Base-by-base conservation (phyloP, 2,329 filamentous ascomycete species). In the Aspergillus brunneoviolaceus region DNA sequence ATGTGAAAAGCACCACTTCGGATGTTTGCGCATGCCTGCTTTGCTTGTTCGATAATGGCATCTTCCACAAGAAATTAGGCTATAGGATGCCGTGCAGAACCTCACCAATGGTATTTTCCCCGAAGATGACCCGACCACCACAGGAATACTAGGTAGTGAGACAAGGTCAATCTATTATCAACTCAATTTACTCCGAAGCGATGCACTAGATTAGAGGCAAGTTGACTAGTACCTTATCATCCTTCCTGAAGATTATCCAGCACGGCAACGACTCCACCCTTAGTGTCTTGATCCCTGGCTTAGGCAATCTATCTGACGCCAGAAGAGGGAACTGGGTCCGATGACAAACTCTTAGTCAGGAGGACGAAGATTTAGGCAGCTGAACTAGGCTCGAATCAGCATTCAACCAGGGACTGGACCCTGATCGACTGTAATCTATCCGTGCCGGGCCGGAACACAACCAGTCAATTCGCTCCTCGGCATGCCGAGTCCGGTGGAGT, bases 281-380 rank as follows among this genome's bases (percentile, higher is more conserved):
- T 16, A 16, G 16, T 45, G 39, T 45, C 14, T 19, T 19, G 16
- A 7, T 45, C 39, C 16, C 39, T 9, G 14, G 16, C 39, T 5
- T 45, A 19, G 14, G 6, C 39, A 16, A 19, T 45, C 42, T 42
- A 12, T 35, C n/a, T 53, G 39, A 23, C 35, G 51, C 51, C 49
- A 7, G 25, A n/a, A 7, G n/a, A 25, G 11, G 14, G 51, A 45
- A 39, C 25, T 16, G 33, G 25, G 25, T 9, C 19, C 51, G 35
- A 52, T 53, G 51, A 53, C 51, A 53, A 53, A 53, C 51, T 2
- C 42, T 53, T 42, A 53, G 51, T 53, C 51, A 53, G 51, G 51
- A 19, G 12, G 21, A 27, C 7, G 27, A 29, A 9, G 27, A 10
- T 29, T 29, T 2, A 42, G 51, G 27, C 25, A n/a, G 21, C 35